Conservation (phyloP, 169 alveolate species). For the Eimeria necatrix region DNA sequence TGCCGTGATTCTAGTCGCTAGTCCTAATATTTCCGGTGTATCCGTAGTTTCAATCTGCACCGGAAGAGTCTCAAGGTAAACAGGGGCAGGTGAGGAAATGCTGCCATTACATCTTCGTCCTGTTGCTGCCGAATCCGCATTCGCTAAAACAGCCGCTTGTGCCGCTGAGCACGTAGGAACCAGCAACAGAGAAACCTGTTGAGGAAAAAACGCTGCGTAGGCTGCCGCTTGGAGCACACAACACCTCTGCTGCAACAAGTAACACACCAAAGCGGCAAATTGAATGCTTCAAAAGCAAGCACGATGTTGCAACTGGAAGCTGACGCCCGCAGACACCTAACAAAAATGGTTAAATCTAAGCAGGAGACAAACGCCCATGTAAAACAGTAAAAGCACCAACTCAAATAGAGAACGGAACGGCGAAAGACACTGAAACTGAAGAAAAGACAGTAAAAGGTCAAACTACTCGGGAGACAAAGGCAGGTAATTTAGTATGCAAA, state of each 20-base stretch:
- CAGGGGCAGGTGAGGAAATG: conserved; percentile 24
- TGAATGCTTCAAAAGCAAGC: neutral
- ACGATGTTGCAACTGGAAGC: neutral
- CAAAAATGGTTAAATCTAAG: no score
- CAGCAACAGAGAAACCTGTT: conserved; percentile 20
- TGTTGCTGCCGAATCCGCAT: neutral
- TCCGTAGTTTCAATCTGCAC: neutral
- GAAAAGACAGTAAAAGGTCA: no score
- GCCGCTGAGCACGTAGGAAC: neutral
- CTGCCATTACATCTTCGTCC: neutral
- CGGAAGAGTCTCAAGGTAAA: neutral
- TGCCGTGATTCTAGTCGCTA: neutral
- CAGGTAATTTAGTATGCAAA: no score
- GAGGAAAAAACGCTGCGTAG: conserved; percentile 10
- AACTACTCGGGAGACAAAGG: no score
- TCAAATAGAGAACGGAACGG: no score
- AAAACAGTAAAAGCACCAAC: no score
- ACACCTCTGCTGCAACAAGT: neutral
- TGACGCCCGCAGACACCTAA: no score
- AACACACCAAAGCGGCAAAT: neutral
- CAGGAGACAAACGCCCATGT: no score
- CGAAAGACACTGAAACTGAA: no score
- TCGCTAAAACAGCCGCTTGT: neutral
- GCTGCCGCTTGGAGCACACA: conserved; percentile 41
- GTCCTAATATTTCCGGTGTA: conserved; percentile 29